A percentile compares a stretch with the other conserved stretches of the same genome.
These are phyloP conservation scores for Paxillus rubicundulus DNA, from an alignment of 768 basidiomycete species.

Conservation along the genomic window DNA sequence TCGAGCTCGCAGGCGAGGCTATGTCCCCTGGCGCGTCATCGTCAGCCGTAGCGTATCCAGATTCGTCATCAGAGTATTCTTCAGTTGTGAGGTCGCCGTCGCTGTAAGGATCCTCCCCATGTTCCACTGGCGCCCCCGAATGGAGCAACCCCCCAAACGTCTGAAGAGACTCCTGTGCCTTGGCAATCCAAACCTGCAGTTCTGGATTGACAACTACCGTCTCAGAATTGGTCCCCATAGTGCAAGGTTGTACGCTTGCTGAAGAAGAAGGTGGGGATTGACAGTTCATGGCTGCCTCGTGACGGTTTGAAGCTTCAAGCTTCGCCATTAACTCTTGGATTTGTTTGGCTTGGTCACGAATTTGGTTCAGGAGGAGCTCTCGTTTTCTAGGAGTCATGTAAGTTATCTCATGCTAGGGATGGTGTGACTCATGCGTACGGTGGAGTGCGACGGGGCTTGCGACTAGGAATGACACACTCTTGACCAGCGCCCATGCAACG, in stretches of 20 bases:
- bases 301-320: conserved; percentile 49
- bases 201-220: conserved; percentile 45
- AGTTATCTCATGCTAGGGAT: neutral
- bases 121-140: conserved; percentile 55
- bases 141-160: conserved; percentile 69
- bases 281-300: conserved; percentile 21
- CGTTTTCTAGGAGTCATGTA: conserved; percentile 54
- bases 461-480: conserved; percentile 79
- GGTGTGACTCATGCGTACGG: conserved; percentile 50
- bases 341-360: conserved; percentile 68
- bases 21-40: conserved; percentile 21
- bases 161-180: conserved; percentile 64
- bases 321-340: conserved; percentile 71
- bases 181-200: conserved; percentile 74
- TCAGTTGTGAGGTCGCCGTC: conserved; percentile 38
- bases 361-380: conserved; percentile 73
- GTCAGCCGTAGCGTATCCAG: conserved; percentile 25
- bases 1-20: conserved; percentile 31
- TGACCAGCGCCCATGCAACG: conserved; percentile 69
- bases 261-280: conserved; percentile 37
- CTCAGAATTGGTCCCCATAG: conserved; percentile 25
- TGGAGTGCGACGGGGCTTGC: conserved; percentile 74
- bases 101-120: conserved; percentile 35
- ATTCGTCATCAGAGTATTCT: conserved; percentile 37
- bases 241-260: conserved; percentile 24